Base-by-base conservation (phyloP, 2,329 filamentous ascomycete species). In the Coniochaeta sp. region DNA sequence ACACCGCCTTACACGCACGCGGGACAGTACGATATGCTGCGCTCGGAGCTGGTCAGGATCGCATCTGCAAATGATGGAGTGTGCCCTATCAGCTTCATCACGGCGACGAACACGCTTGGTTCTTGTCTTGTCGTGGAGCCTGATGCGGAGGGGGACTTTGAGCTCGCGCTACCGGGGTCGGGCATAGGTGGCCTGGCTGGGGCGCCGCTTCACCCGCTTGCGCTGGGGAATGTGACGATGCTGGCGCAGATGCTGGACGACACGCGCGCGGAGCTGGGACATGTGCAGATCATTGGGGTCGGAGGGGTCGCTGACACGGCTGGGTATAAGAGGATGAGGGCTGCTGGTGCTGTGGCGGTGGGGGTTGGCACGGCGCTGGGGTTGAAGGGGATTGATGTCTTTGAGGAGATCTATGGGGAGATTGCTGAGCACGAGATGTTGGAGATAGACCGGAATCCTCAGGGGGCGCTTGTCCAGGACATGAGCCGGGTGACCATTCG, bases 1-100 rank as follows among this genome's bases (percentile, higher is more conserved):
- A 85, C 82, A 1, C 87, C 88, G 5, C 88, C 88, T 0, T 91
- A 89, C 59, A 91, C 87, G 0, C 81, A 90, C 61, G 68, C 76
- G 0, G 79, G 74, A 0, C 82, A 91, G 61, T 91, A 86, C 62
- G 63, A 70, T 0, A 72, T 70, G 16, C 66, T 91, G 13, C 64
- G 82, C 1, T 56, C 65, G 0, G 78, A 82, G 0, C 66, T 91
- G 6, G 58, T 55, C 3, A 61, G 60, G 1, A 57, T 58, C 8
- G 55, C 60, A n/a, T 53, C 57, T 55, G 7, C 60, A 56, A 49
- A 54, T 30, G 53, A 30, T 6, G 57, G 50, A 1, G 50, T 52
- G 6, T 73, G 69, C 55, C 75, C 76, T 0, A 64, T 89, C 1
- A 78, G 75, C 40, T 91, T 91, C 66, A 74, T 91, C 57, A 90